Evolutionary conservation across 495 filamentous ascomycete genomes (phyloP).

Genomic region (Acidomyces sp.): DNA sequence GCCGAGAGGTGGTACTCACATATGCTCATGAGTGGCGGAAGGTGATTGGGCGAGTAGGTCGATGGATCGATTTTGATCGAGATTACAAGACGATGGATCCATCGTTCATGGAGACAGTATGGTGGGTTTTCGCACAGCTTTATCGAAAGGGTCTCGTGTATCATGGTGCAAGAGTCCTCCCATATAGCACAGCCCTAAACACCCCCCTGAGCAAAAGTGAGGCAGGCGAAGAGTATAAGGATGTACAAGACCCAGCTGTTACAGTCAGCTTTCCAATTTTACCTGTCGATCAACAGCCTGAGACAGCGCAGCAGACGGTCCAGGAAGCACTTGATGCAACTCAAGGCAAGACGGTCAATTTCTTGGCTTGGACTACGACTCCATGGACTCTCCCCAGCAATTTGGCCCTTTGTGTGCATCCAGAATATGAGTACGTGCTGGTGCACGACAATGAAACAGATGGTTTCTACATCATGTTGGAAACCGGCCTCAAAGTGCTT

Average conservation of each 20-base stretch:
- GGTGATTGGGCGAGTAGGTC: conserved; percentile 78
- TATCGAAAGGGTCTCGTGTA: conserved; percentile 84
- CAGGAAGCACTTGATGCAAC: conserved; percentile 7
- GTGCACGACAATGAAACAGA: conserved; percentile 69
- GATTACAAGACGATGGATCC: conserved; percentile 96
- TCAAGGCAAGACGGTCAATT: conserved; percentile 16
- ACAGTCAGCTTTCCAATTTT: conserved; percentile 79
- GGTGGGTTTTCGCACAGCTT: conserved; percentile 93
- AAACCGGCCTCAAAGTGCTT: conserved; percentile 68
- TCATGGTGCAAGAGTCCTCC: conserved; percentile 82
- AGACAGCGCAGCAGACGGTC: conserved; percentile 8
- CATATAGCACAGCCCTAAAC: conserved; percentile 81
- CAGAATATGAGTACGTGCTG: conserved; percentile 89
- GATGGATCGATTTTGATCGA: conserved; percentile 98
- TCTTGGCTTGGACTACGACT: conserved; percentile 90
- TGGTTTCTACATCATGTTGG: conserved; percentile 78
- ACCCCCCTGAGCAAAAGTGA: conserved; percentile 92
- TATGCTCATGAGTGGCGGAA: conserved; percentile 80
- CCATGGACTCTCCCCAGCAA: conserved; percentile 93
- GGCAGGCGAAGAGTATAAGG: conserved; percentile 87
- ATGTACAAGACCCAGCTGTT: conserved; percentile 83
- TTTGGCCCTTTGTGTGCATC: conserved; percentile 65
- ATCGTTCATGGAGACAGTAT: conserved; percentile 89
- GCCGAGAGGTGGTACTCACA: conserved; percentile 86
- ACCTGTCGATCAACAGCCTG: conserved; percentile 54